Conservation (phyloP, 345 rosid genomes). For the Streptanthus diversifolius region DNA sequence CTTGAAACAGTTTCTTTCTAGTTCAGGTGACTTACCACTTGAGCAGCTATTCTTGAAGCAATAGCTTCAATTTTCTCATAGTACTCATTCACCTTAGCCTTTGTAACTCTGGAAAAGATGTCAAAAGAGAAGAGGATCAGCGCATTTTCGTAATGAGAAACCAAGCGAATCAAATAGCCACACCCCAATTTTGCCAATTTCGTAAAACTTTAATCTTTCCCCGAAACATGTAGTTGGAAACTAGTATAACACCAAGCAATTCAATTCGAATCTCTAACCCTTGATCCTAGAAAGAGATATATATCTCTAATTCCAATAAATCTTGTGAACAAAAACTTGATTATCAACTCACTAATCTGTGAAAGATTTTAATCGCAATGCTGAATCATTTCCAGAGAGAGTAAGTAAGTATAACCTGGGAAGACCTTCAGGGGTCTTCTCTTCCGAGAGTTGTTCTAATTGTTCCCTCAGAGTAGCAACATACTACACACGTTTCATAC, state of each 20-base stretch:
- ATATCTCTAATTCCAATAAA: not conserved
- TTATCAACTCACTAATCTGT: not conserved
- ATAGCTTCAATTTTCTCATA: slow-evolving; percentile 71
- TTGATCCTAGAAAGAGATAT: not conserved
- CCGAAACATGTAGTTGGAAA: not conserved
- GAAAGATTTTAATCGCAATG: not conserved
- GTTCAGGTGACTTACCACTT: slow-evolving; percentile 43
- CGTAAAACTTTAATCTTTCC: not conserved
- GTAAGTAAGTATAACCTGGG: slow-evolving; percentile 43
- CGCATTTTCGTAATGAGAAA: not conserved
- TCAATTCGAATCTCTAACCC: not conserved
- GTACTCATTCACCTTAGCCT: slow-evolving; percentile 70
- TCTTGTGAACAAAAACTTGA: not conserved
- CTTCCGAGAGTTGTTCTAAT: slow-evolving; percentile 69
- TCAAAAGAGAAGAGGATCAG: slow-evolving; percentile 1
- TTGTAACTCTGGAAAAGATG: slow-evolving; percentile 52
- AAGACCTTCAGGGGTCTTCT: slow-evolving; percentile 68
- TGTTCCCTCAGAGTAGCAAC: slow-evolving; percentile 77
- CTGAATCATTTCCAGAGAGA: not conserved
- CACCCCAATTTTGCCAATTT: not conserved
- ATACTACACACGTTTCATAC: slow-evolving; percentile 47
- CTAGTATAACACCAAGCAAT: no score
- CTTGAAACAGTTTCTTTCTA: not conserved
- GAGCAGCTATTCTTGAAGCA: slow-evolving; percentile 55
- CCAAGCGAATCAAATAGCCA: not conserved